A percentile compares a stretch with the other conserved stretches of the same genome.
Evolutionary conservation across 2,329 filamentous ascomycete species (phyloP).

Genomic region (Phialocephala subalpina): DNA sequence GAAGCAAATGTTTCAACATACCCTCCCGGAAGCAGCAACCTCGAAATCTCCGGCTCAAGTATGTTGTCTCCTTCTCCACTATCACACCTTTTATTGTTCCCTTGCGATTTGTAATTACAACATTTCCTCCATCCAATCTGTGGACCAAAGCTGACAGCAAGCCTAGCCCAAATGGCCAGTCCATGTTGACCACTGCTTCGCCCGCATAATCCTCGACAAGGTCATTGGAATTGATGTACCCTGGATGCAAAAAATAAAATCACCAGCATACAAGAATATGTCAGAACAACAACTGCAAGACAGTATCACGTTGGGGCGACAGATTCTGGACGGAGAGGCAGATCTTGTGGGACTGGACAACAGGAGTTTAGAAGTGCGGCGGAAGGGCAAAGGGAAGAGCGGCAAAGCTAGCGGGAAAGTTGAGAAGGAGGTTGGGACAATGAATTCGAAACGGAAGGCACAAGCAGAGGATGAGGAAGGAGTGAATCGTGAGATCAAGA

Average conservation of each 20-base stretch:
- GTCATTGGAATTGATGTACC: conserved; percentile 48
- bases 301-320: conserved; percentile 48
- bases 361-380: conserved; percentile 49
- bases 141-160: conserved; percentile 17
- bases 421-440: conserved; percentile 1
- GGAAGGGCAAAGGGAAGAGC: conserved; percentile 28
- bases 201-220: conserved; percentile 53
- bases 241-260: conserved; percentile 51
- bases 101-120: no score
- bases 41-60: conserved; percentile 33
- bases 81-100: no score
- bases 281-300: conserved; percentile 45
- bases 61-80: background rate
- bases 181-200: conserved; percentile 53
- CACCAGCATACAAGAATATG: conserved; percentile 54
- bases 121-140: no score
- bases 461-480: conserved; percentile 5
- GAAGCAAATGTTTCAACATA: conserved; percentile 37
- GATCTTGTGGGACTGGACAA: conserved; percentile 50
- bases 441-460: conserved; percentile 20
- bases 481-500: conserved; percentile 16
- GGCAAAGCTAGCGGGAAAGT: conserved; percentile 16
- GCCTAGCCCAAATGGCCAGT: conserved; percentile 51
- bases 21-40: conserved; percentile 35
- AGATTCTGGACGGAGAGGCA: conserved; percentile 46